phyloP scores from a whole-genome alignment of 2,329 filamentous ascomycete species.

The Parastagonospora avenae region DNA sequence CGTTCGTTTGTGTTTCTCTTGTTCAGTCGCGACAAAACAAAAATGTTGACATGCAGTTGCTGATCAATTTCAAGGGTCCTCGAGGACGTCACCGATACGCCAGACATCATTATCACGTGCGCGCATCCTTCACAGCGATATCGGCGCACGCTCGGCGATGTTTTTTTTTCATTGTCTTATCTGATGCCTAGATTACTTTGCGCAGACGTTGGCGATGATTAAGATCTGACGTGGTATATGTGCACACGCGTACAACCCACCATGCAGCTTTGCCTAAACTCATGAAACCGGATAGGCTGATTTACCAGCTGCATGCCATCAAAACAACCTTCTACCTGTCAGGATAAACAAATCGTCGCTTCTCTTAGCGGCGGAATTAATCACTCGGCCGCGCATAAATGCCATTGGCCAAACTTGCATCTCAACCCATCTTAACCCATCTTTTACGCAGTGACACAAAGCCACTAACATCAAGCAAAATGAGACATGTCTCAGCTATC shows the following conservation, averaged over 20 bases:
- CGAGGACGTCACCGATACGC: conserved; percentile 6
- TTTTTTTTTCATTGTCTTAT: conserved; percentile 1
- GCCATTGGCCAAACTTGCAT: not conserved
- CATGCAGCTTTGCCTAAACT: not conserved
- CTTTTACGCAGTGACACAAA: not conserved
- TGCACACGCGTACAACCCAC: not conserved
- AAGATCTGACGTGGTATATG: no score
- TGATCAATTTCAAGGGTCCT: not conserved
- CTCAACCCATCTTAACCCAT: not conserved
- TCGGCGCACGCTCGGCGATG: conserved; percentile 2
- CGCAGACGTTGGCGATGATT: not conserved
- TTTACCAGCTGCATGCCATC: no score
- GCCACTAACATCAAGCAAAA: no score
- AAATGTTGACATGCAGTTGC: not conserved
- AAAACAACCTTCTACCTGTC: no score
- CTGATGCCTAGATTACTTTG: not conserved
- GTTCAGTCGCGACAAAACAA: no score
- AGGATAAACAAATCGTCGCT: no score
- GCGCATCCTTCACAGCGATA: conserved; percentile 1
- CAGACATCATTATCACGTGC: conserved; percentile 4
- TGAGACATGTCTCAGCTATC: not conserved
- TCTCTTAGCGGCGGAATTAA: no score
- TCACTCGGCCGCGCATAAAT: not conserved
- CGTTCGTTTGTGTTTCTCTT: no score
- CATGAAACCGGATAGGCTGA: no score